These are phyloP conservation scores for Plantago ovata DNA, from an alignment of 257 asterid genomes.

Conservation along the genomic window DNA sequence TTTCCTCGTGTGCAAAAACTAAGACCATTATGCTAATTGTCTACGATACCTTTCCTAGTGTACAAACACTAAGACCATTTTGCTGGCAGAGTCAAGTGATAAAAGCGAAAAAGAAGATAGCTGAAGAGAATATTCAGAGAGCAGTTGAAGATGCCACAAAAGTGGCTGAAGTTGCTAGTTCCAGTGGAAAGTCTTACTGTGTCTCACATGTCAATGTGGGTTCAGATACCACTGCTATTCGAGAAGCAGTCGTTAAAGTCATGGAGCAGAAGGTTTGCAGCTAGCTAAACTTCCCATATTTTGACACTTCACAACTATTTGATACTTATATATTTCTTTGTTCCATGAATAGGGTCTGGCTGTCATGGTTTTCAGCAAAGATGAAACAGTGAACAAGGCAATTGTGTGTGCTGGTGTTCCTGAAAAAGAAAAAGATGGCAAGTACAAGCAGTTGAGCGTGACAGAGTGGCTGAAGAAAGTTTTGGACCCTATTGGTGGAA, in stretches of 20 bases:
- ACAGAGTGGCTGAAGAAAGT: slow-evolving; percentile 80
- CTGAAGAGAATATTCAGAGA: slow-evolving; percentile 71
- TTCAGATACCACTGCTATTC: slow-evolving; percentile 82
- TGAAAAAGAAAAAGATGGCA: slow-evolving; percentile 55
- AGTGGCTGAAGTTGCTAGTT: slow-evolving; percentile 68
- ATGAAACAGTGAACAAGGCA: slow-evolving; percentile 69
- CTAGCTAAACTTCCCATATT: slow-evolving; percentile 6
- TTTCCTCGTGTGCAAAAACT: too few relatives aligned
- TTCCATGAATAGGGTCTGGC: slow-evolving; percentile 65
- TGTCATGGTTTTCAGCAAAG: slow-evolving; percentile 72
- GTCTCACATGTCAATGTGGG: slow-evolving; percentile 73
- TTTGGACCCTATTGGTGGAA: slow-evolving; percentile 68
- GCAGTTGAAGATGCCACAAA: slow-evolving; percentile 62
- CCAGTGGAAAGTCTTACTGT: slow-evolving; percentile 76
- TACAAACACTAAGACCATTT: slow-evolving; percentile 5
- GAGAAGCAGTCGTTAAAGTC: slow-evolving; percentile 98
- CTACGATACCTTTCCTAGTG: neutral
- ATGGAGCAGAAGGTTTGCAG: slow-evolving; percentile 74
- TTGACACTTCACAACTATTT: neutral
- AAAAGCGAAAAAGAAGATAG: slow-evolving; percentile 78
- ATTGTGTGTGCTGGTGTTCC: slow-evolving; percentile 99
- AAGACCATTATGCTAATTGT: too few relatives aligned
- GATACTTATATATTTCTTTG: neutral
- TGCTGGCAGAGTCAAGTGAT: slow-evolving; percentile 70
- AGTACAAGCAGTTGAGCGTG: slow-evolving; percentile 54